A percentile compares a stretch with the other conserved stretches of the same genome.
These are phyloP conservation scores for Suillus clintonianus DNA, from an alignment of 768 basidiomycete species.

Conservation along the genomic window DNA sequence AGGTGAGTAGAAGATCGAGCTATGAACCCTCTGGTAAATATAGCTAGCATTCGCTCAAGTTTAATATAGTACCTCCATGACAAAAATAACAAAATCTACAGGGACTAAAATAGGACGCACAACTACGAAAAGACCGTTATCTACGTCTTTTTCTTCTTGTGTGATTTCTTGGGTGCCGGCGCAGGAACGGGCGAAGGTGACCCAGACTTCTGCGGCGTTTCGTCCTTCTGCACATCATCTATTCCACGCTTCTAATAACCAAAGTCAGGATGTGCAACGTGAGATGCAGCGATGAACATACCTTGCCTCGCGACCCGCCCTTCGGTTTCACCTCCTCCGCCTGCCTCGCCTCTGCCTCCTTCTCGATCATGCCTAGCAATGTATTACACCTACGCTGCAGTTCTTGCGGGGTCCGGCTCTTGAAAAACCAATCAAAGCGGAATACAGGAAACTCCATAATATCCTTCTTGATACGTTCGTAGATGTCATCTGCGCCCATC, in stretches of 20 bases:
- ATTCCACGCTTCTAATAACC: constrained; percentile 64
- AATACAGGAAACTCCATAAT: constrained; percentile 97
- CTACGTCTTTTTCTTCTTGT: constrained; percentile 72
- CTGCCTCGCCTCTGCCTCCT: constrained; percentile 73
- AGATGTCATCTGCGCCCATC: constrained; percentile 85
- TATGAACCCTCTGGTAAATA: background rate
- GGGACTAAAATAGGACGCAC: background rate
- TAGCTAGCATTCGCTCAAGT: background rate
- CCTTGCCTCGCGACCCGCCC: constrained; percentile 62
- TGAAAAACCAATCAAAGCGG: constrained; percentile 98
- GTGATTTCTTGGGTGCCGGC: constrained; percentile 54
- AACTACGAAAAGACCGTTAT: background rate
- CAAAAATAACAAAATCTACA: background rate
- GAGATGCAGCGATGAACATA: constrained; percentile 26
- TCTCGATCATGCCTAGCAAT: constrained; percentile 85
- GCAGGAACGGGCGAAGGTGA: constrained; percentile 59
- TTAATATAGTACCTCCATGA: background rate
- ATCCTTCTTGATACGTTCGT: constrained; percentile 94
- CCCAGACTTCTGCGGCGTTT: constrained; percentile 52
- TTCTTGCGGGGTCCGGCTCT: constrained; percentile 89
- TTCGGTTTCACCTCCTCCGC: constrained; percentile 70
- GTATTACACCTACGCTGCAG: constrained; percentile 87
- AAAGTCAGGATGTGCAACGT: constrained; percentile 1
- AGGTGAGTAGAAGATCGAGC: no score
- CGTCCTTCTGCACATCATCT: constrained; percentile 60